These are phyloP conservation scores for Coffea humblotiana DNA, from an alignment of 305 asterid genomes.

Conservation along the genomic window DNA sequence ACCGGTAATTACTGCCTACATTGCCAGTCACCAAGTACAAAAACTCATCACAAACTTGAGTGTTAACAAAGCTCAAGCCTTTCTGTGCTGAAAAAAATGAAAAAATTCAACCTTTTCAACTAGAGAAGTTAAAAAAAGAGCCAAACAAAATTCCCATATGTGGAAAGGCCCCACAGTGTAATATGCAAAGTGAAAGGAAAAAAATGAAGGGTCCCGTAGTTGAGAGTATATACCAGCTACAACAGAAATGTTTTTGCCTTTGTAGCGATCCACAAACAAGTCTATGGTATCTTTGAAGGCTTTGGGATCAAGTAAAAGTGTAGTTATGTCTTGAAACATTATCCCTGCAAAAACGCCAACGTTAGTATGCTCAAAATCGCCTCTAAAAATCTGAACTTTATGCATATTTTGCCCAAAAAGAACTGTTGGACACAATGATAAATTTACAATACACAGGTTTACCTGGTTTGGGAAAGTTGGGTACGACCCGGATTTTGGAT, in stretches of 20 bases:
- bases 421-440: not conserved
- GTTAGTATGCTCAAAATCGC: not conserved
- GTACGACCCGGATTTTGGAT: constrained; percentile 72
- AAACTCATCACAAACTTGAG: not conserved
- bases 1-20: constrained; percentile 21
- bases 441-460: not conserved
- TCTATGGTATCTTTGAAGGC: constrained; percentile 79
- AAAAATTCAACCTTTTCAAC: constrained; percentile 5
- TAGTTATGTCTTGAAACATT: constrained; percentile 87
- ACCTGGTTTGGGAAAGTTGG: constrained; percentile 75
- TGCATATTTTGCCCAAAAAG: not conserved
- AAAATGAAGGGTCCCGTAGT: not conserved
- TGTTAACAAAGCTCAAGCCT: constrained; percentile 6
- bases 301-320: constrained; percentile 68
- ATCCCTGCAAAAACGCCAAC: constrained; percentile 48
- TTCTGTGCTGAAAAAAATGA: not conserved
- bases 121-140: not conserved
- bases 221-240: constrained; percentile 63
- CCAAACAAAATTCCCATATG: not conserved
- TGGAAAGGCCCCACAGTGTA: constrained; percentile 17
- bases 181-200: constrained; percentile 9
- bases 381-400: not conserved
- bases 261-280: constrained; percentile 77
- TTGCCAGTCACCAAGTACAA: constrained; percentile 18
- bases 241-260: constrained; percentile 58